Conservation (phyloP, 1,284 basidiomycete species). For the Marasmius oreades region DNA sequence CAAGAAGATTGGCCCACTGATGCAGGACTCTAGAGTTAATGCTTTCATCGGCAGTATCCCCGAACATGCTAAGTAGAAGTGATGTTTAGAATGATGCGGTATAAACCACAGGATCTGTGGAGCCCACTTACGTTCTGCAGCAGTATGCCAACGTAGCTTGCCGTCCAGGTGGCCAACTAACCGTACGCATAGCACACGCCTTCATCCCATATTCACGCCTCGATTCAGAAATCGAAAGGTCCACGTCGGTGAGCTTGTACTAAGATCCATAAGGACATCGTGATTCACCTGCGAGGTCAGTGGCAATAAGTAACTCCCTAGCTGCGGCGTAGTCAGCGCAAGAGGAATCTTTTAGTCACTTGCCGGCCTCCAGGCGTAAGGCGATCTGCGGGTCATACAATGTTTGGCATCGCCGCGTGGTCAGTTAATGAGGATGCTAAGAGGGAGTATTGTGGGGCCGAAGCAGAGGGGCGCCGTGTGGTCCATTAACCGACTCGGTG, state of each 20-base stretch:
- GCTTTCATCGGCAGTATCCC: no score
- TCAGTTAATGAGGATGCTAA: slow-evolving; percentile 5
- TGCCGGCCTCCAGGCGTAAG: slow-evolving; percentile 57
- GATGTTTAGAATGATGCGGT: no score
- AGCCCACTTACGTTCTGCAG: slow-evolving; percentile 36
- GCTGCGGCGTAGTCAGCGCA: slow-evolving; percentile 14
- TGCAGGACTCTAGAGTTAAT: slow-evolving; percentile 5
- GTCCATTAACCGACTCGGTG: neutral
- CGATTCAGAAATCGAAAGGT: neutral
- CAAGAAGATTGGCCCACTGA: slow-evolving; percentile 48
- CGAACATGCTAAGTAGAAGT: no score
- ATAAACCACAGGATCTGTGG: neutral
- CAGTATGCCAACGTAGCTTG: slow-evolving; percentile 61
- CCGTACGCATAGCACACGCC: slow-evolving; percentile 44
- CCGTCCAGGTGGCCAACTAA: slow-evolving; percentile 24
- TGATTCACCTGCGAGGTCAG: slow-evolving; percentile 29
- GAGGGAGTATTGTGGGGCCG: neutral
- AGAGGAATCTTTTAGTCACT: slow-evolving; percentile 35
- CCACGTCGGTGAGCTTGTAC: neutral
- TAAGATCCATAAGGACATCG: neutral
- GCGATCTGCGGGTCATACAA: slow-evolving; percentile 59
- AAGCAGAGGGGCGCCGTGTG: neutral
- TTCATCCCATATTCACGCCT: slow-evolving; percentile 60
- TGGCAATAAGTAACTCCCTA: slow-evolving; percentile 36
- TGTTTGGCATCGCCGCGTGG: slow-evolving; percentile 34